Evolutionary conservation across 169 alveolate genomes (phyloP).

Genomic region (Hepatocystis sp.): DNA sequence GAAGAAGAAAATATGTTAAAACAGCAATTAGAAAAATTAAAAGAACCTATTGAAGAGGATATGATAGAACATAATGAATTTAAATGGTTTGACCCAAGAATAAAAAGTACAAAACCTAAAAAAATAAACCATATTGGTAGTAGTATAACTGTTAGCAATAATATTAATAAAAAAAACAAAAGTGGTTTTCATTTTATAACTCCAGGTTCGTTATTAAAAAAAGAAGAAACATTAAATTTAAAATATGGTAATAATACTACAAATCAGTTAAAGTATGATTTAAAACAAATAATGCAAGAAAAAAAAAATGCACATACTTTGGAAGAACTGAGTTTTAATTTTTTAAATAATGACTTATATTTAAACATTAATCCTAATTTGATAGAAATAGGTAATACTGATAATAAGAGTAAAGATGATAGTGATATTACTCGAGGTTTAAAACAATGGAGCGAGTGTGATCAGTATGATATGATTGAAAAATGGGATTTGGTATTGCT

Average conservation of each 20-base stretch:
- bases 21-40: slow-evolving; percentile 68
- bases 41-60: slow-evolving; percentile 15
- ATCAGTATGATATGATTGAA: slow-evolving; percentile 48
- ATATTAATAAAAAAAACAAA: slow-evolving; percentile 24
- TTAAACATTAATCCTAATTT: slow-evolving; percentile 37
- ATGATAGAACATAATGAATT: slow-evolving; percentile 11
- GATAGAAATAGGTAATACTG: slow-evolving; percentile 28
- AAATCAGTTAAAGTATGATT: slow-evolving; percentile 25
- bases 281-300: slow-evolving; percentile 53
- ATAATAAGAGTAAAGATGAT: no score
- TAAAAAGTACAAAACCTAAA: slow-evolving; percentile 20
- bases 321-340: slow-evolving; percentile 50
- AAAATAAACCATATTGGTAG: no score
- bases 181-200: slow-evolving; percentile 59
- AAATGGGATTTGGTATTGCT: slow-evolving; percentile 55
- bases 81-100: slow-evolving; percentile 67
- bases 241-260: slow-evolving; percentile 14
- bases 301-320: slow-evolving; percentile 62
- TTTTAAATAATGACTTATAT: slow-evolving; percentile 32
- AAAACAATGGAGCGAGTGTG: slow-evolving; percentile 52
- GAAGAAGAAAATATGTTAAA: slow-evolving; percentile 76
- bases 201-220: slow-evolving; percentile 54
- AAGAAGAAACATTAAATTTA: slow-evolving; percentile 4
- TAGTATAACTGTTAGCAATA: no score
- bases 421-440: no score